Percentiles rank a stretch among this genome's conserved stretches.
phyloP scores from a whole-genome alignment of 129 eudicot genomes.

The Chrysanthemum makinoi region DNA sequence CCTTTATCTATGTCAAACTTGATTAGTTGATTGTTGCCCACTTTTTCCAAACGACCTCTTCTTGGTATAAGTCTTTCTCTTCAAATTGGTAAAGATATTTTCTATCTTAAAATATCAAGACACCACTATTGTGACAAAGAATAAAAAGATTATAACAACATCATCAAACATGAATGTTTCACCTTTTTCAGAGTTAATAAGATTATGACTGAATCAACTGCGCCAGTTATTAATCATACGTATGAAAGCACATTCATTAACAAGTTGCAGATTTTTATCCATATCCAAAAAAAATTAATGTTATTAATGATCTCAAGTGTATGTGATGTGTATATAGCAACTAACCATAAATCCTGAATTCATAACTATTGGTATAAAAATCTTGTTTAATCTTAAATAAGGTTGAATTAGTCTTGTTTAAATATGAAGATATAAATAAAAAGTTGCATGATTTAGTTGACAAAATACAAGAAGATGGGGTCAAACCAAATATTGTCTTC shows the following conservation, averaged over 20 bases:
- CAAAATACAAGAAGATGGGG: background rate
- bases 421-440: background rate
- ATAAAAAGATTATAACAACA: background rate
- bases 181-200: background rate
- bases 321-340: background rate
- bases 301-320: too few relatives aligned
- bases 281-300: too few relatives aligned
- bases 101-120: too few relatives aligned
- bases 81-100: slow-evolving; percentile 7
- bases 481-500: slow-evolving; percentile 14
- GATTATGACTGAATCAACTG: background rate
- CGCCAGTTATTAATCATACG: background rate
- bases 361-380: background rate
- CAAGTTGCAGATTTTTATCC: background rate
- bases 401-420: background rate
- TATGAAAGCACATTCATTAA: background rate
- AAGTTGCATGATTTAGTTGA: slow-evolving; percentile 18
- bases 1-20: background rate
- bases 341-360: background rate
- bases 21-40: background rate
- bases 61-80: background rate
- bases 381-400: background rate
- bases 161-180: background rate
- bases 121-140: too few relatives aligned
- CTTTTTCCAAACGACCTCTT: background rate